phyloP scores from a whole-genome alignment of 2,329 filamentous ascomycete genomes.

The Penicillium sp. region DNA sequence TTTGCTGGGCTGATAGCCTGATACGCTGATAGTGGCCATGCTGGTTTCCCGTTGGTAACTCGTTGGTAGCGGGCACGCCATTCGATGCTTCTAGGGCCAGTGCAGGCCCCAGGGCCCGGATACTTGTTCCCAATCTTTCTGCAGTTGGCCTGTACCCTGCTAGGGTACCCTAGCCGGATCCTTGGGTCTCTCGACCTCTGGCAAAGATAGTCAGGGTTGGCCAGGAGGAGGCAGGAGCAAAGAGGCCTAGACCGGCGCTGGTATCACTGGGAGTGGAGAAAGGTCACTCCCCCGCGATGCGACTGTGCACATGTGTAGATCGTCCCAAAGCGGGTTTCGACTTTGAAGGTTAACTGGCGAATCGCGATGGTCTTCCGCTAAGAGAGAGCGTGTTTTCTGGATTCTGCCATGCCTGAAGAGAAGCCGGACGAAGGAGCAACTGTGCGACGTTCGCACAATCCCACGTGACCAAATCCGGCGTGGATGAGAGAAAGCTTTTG shows the following conservation, averaged over 20 bases:
- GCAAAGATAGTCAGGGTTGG: neutral
- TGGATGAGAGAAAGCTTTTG: too few species aligned
- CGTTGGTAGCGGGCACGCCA: neutral
- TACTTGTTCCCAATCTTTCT: neutral
- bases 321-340: constrained; percentile 10
- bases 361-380: neutral
- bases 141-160: neutral
- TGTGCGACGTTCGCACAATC: neutral
- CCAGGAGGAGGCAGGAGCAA: neutral
- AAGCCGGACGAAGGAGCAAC: neutral
- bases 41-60: neutral
- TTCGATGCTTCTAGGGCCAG: neutral
- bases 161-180: neutral
- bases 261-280: constrained; percentile 9
- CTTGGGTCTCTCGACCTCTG: neutral
- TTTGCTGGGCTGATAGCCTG: neutral
- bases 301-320: constrained; percentile 16
- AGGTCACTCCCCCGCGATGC: constrained; percentile 16
- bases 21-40: neutral
- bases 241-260: constrained; percentile 17
- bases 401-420: neutral
- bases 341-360: neutral
- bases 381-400: neutral
- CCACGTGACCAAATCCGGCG: constrained; percentile 8
- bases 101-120: neutral